Base-by-base conservation (phyloP, 805 yeast genomes). In the Phaffomyces thermotolerans region DNA sequence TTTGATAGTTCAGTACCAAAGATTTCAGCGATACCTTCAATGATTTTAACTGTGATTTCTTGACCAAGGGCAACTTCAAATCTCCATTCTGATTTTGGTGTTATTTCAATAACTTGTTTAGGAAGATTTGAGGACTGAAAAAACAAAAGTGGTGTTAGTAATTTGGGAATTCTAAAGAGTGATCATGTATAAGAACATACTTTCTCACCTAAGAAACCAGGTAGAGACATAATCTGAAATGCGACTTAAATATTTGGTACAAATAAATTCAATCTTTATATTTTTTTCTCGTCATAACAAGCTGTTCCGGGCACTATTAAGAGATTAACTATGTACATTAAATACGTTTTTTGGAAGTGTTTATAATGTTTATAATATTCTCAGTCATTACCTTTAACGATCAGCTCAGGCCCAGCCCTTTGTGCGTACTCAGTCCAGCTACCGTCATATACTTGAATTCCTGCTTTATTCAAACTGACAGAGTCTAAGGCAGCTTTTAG, bases 1-100 rank as follows among this genome's bases (percentile, higher is more conserved):
- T 72, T 68, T 3, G 96, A 85, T 22, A 93, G 73, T 60, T 93
- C 99, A 3, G 96, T 87, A 22, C 99, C 99, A 63, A 84, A 87
- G 9, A 89, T 75, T 65, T 93, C 99, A 2, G 87, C 96, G 3
- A 80, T 72, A 4, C 99, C 99, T 3, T 68, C 65, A 3, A 63
- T 45, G 10, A 82, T 69, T 52, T 68, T 76, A 37, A 84, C 56
- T n/a, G 66, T 68, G 33, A 84, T 57, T 17, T 65, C 64, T 15
- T 75, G 67, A 36, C 70, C 71, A 48, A 70, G 69, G 0, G 73
- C 78, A 4, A 84, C 76, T 57, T 85, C 93, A 49, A 84, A 73
- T 42, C 95, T 67, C 93, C 95, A 84, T 64, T 87, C 95, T 24
- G 77, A 66, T 34, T 56, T 57, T 2, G 71, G 52, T 1, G 64